Conservation (phyloP, 73 alveolate species). For the Paramecium sexaurelia region DNA sequence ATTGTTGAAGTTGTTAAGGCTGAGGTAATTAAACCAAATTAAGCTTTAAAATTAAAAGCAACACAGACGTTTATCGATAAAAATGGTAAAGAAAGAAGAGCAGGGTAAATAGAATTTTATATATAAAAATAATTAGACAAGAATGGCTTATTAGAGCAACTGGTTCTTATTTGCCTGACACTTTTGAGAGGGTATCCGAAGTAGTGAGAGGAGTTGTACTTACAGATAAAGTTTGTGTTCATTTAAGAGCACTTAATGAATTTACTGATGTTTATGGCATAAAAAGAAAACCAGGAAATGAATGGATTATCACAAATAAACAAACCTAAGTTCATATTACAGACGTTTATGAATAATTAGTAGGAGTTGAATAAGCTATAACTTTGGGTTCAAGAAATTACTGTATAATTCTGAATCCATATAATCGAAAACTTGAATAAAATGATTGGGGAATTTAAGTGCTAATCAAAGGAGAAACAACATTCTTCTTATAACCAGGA, state of each 20-base stretch:
- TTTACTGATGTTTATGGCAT: slow-evolving; percentile 77
- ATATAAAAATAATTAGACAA: slow-evolving; percentile 34
- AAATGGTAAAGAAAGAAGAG: slow-evolving; percentile 73
- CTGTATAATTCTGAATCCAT: slow-evolving; percentile 78
- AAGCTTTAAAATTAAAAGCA: slow-evolving; percentile 76
- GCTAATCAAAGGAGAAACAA: slow-evolving; percentile 77
- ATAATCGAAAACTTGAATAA: slow-evolving; percentile 45
- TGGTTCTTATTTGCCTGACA: slow-evolving; percentile 80
- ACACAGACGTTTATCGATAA: slow-evolving; percentile 67
- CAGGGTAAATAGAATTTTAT: slow-evolving; percentile 66
- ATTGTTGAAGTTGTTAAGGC: slow-evolving; percentile 66
- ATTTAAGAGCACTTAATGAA: slow-evolving; percentile 75
- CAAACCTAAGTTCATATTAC: slow-evolving; percentile 77
- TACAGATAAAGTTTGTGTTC: slow-evolving; percentile 76
- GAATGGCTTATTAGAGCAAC: slow-evolving; percentile 80
- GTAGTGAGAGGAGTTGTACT: slow-evolving; percentile 74
- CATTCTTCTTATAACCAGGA: slow-evolving; percentile 84
- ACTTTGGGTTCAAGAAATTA: slow-evolving; percentile 74
- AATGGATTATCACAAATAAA: slow-evolving; percentile 84
- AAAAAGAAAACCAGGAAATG: slow-evolving; percentile 86
- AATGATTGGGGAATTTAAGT: slow-evolving; percentile 74
- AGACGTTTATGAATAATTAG: slow-evolving; percentile 77
- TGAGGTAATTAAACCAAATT: slow-evolving; percentile 71
- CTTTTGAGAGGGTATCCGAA: slow-evolving; percentile 73
- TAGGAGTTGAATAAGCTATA: slow-evolving; percentile 62